These are phyloP conservation scores for Aspergillus niger DNA, from an alignment of 2,329 filamentous ascomycete species.

Conservation along the genomic window DNA sequence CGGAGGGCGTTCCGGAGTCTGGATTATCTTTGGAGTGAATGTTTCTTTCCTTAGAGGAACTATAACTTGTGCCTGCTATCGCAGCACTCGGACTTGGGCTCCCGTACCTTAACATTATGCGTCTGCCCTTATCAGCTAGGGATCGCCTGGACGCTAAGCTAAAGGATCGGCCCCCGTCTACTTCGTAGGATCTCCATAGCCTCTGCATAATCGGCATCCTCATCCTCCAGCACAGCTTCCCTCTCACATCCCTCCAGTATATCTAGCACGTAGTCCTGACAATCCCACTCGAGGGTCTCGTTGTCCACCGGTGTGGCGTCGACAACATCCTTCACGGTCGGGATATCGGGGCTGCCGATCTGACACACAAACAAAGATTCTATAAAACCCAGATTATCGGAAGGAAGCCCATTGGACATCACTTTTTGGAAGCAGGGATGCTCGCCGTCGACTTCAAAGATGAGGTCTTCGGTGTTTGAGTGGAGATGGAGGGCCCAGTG, in stretches of 20 bases:
- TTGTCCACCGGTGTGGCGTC: constrained; percentile 21
- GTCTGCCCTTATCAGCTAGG: not conserved
- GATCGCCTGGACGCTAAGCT: not conserved
- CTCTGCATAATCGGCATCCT: constrained; percentile 21
- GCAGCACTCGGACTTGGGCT: not conserved
- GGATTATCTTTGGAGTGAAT: too few relatives aligned
- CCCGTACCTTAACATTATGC: not conserved
- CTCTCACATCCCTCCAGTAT: constrained; percentile 21
- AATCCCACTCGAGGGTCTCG: constrained; percentile 27
- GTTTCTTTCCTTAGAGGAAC: too few relatives aligned
- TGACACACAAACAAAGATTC: constrained; percentile 15
- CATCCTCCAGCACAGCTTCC: constrained; percentile 21
- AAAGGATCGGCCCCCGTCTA: constrained; percentile 17
- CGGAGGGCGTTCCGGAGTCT: not conserved
- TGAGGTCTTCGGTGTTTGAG: constrained; percentile 12
- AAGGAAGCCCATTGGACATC: constrained; percentile 13
- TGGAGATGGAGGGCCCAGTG: constrained; percentile 28
- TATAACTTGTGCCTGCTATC: not conserved
- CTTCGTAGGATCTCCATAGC: constrained; percentile 16
- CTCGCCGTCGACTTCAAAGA: constrained; percentile 27
- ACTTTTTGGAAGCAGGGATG: constrained; percentile 21
- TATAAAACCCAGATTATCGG: constrained; percentile 12
- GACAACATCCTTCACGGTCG: constrained; percentile 14
- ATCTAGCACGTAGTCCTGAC: constrained; percentile 28
- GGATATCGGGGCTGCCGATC: constrained; percentile 15